phyloP scores from a whole-genome alignment of 2,329 filamentous ascomycete genomes.

The Podosphaera fusca region DNA sequence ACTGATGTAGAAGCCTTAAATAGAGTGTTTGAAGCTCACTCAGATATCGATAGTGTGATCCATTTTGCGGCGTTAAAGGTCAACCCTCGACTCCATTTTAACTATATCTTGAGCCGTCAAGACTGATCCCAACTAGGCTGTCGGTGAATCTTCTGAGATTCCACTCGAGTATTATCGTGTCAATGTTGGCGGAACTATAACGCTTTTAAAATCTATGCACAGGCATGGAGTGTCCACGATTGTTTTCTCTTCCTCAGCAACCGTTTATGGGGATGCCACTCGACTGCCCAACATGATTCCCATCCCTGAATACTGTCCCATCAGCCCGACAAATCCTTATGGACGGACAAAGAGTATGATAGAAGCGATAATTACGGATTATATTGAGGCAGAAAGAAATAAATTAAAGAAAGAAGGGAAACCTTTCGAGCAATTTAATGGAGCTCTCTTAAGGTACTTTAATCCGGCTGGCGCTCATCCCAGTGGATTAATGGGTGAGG shows the following conservation, averaged over 20 bases:
- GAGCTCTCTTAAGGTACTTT: conserved; percentile 83
- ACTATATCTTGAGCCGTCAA: conserved; percentile 1
- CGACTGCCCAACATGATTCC: conserved; percentile 96
- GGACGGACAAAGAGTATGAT: conserved; percentile 89
- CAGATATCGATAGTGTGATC: conserved; percentile 91
- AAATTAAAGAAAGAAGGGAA: conserved; percentile 63
- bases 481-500: conserved; percentile 91
- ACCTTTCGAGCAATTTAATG: conserved; percentile 68
- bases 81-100: background rate
- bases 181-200: conserved; percentile 83
- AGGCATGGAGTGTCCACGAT: conserved; percentile 86
- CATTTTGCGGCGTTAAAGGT: conserved; percentile 97
- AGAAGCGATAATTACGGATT: conserved; percentile 78
- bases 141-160: conserved; percentile 82
- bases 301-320: conserved; percentile 89
- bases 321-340: conserved; percentile 92
- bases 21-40: conserved; percentile 68
- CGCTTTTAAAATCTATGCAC: conserved; percentile 68
- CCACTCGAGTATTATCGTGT: conserved; percentile 95
- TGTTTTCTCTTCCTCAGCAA: conserved; percentile 94
- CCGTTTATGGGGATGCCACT: conserved; percentile 94
- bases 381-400: conserved; percentile 66
- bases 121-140: conserved; percentile 35
- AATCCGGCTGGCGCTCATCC: conserved; percentile 92
- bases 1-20: conserved; percentile 68